phyloP scores from a whole-genome alignment of 208 protist species.

The Spongospora subterranea region DNA sequence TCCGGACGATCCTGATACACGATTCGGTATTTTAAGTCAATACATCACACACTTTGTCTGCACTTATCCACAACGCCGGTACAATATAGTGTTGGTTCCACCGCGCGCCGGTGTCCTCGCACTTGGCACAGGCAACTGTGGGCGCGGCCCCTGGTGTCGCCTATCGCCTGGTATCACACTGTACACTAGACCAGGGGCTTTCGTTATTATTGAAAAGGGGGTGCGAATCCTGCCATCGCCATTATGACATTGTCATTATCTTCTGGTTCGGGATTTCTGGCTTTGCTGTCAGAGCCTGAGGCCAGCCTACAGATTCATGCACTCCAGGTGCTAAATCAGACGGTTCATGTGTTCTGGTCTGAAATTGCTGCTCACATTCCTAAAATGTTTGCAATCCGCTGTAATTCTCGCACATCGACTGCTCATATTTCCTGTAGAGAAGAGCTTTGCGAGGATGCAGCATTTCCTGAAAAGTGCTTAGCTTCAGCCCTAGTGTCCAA shows the following conservation, averaged over 20 bases:
- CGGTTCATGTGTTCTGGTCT: constrained; percentile 82
- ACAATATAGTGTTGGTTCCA: no score
- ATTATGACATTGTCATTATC: not conserved
- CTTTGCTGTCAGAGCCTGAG: constrained; percentile 77
- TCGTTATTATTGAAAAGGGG: no score
- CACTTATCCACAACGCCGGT: no score
- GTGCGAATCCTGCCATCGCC: no score
- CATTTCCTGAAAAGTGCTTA: constrained; percentile 75
- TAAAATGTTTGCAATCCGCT: constrained; percentile 44
- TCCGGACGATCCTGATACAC: no score
- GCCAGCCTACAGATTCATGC: constrained; percentile 76
- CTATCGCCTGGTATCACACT: no score
- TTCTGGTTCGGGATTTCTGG: constrained; percentile 59
- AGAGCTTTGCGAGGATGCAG: constrained; percentile 75
- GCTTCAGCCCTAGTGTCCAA: constrained; percentile 90
- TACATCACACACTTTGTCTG: no score
- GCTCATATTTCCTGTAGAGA: constrained; percentile 67
- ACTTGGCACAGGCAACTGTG: no score
- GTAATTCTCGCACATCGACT: not conserved
- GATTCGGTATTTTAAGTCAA: no score
- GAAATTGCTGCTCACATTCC: constrained; percentile 77
- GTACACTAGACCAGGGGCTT: no score
- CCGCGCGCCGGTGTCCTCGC: no score
- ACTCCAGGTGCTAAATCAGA: constrained; percentile 73
- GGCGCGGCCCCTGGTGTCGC: no score